A percentile compares a stretch with the other conserved stretches of the same genome.
Conservation (phyloP, 2,329 filamentous ascomycete species). For the Ilyonectria destructans region DNA sequence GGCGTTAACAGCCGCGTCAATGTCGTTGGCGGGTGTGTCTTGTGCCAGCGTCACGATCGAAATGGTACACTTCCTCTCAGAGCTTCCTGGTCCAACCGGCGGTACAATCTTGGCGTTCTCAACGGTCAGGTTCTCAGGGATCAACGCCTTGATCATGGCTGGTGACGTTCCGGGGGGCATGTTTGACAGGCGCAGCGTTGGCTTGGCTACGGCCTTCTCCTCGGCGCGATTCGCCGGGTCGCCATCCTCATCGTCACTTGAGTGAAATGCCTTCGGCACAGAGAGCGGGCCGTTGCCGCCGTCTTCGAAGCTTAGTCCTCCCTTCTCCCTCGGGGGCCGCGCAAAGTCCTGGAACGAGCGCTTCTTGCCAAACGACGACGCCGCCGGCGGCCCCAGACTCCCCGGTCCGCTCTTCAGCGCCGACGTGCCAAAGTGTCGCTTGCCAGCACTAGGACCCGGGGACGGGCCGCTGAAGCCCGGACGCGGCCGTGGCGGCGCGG, state of each 20-base stretch:
- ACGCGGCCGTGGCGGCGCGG: constrained; percentile 43
- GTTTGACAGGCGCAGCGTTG: constrained; percentile 74
- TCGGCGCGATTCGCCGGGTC: constrained; percentile 63
- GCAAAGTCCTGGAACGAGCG: constrained; percentile 64
- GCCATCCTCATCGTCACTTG: constrained; percentile 72
- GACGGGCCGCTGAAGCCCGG: constrained; percentile 50
- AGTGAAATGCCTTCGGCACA: constrained; percentile 80
- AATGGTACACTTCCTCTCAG: constrained; percentile 80
- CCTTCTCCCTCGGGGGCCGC: constrained; percentile 53
- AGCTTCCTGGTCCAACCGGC: constrained; percentile 64
- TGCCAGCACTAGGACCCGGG: constrained; percentile 56
- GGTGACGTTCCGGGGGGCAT: constrained; percentile 75
- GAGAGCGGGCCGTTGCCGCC: constrained; percentile 66
- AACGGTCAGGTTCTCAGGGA: constrained; percentile 74
- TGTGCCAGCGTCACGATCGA: constrained; percentile 87
- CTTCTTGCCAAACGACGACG: constrained; percentile 68
- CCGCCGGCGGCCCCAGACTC: constrained; percentile 70
- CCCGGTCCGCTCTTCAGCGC: constrained; percentile 74
- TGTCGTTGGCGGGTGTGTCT: constrained; percentile 86
- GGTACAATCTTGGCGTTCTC: constrained; percentile 83
- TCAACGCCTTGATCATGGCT: constrained; percentile 72
- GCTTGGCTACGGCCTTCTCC: constrained; percentile 74
- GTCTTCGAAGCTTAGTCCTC: constrained; percentile 57
- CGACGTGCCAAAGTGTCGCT: constrained; percentile 77
- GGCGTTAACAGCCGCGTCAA: constrained; percentile 83